Base-by-base conservation (phyloP, 2,329 filamentous ascomycete genomes). In the Proliferodiscus dingleyae region DNA sequence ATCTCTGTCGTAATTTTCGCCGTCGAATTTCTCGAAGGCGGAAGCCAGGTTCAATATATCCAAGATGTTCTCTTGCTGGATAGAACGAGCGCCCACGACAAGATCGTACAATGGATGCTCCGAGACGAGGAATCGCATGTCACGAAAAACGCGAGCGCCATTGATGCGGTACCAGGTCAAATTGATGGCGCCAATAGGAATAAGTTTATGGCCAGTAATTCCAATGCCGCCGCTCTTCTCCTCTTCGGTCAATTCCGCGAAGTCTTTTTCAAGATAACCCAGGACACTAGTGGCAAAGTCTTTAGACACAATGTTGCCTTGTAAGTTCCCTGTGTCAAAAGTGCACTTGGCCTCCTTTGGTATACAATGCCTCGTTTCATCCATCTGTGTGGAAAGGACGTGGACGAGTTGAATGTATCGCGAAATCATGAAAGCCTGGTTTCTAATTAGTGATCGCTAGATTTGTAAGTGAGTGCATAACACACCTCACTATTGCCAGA, bases 291-390 rank as follows among this genome's bases (percentile, higher is more conserved):
- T 24, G 6, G 51, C 41, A 23, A 56, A 53, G 3, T 28, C 33
- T 43, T 43, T 34, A 2, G 53, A 56, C 2, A 56, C 47, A 6
- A 56, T 46, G 8, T 56, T 53, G 8, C 50, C 52, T 43, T 53
- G 52, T 40, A 53, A 32, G 21, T 56, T 56, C 3, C 53, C 53
- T 10, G 53, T 56, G n/a, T 56, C 53, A 6, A 56, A 42, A 2
- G 52, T 54, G 13, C 53, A 56, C 19, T 47, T 48, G 3, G 47
- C 52, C 22, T 30, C 24, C 39, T 49, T 51, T 5, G 43, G 30
- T 21, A 51, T 41, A 1, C 24, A 38, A n/a, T 51, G 44, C 32
- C 41, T 43, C 1, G 41, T 13, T 3, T 34, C 37, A 32, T 52
- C 47, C 15, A 21, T 37, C n/a, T 41, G 33, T 8, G 37, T 41